Percentiles rank a stretch among this genome's conserved stretches.
phyloP scores from a whole-genome alignment of 305 asterid genomes.

The Fraxinus dipetala region DNA sequence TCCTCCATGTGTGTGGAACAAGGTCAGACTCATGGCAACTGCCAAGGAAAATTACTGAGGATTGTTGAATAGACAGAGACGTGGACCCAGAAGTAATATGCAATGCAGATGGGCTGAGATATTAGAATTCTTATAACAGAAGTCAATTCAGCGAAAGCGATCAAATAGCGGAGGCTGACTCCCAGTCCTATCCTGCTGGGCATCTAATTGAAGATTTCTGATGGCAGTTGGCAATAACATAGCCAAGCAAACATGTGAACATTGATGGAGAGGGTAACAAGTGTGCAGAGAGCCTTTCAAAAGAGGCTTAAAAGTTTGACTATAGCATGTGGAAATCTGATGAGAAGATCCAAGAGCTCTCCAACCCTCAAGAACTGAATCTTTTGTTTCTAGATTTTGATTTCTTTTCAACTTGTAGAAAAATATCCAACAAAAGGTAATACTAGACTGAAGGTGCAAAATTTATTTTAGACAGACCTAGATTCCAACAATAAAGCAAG shows the following conservation, averaged over 20 bases:
- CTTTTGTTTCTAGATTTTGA: background rate
- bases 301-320: background rate
- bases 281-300: background rate
- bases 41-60: background rate
- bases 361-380: background rate
- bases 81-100: background rate
- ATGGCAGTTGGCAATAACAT: background rate
- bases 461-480: background rate
- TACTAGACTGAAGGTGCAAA: background rate
- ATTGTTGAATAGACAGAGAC: background rate
- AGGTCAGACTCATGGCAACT: background rate
- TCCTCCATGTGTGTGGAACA: background rate
- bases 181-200: background rate
- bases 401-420: background rate
- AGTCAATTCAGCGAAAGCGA: background rate
- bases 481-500: background rate
- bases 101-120: background rate
- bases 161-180: background rate
- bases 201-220: background rate
- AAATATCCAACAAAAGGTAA: background rate
- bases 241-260: background rate
- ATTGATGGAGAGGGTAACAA: background rate
- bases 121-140: background rate
- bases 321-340: background rate
- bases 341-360: background rate